phyloP scores from a whole-genome alignment of 176 grass and related monocot species.

The Triticum turgidum region DNA sequence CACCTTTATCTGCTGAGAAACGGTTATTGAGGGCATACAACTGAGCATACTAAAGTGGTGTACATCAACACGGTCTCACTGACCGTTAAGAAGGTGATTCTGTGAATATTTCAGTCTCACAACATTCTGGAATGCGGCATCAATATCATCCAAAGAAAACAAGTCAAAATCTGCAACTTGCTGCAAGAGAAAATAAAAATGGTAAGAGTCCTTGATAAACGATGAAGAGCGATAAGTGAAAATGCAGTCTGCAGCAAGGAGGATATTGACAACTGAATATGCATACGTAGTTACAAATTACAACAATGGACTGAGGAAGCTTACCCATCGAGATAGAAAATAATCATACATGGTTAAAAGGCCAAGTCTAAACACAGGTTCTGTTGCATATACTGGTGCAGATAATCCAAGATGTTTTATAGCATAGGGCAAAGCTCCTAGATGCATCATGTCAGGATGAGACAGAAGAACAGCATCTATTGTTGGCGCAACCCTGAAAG shows the following conservation, averaged over 20 bases:
- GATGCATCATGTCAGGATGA: constrained; percentile 87
- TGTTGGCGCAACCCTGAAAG: constrained; percentile 69
- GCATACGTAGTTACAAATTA: constrained; percentile 15
- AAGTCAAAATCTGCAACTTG: constrained; percentile 89
- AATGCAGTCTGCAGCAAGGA: background rate
- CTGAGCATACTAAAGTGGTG: constrained; percentile 3
- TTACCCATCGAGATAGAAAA: constrained; percentile 88
- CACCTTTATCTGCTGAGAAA: constrained; percentile 75
- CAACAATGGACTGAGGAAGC: constrained; percentile 28
- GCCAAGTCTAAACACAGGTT: constrained; percentile 93
- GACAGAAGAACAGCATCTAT: constrained; percentile 88
- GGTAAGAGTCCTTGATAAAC: constrained; percentile 20
- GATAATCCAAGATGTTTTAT: constrained; percentile 82
- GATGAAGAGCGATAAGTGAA: background rate
- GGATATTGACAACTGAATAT: constrained; percentile 10
- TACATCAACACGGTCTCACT: constrained; percentile 36
- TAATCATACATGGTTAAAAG: constrained; percentile 98
- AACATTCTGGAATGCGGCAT: constrained; percentile 80
- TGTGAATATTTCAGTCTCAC: constrained; percentile 90
- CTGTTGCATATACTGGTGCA: constrained; percentile 88
- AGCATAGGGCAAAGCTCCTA: constrained; percentile 96
- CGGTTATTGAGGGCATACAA: constrained; percentile 1
- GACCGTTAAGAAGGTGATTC: constrained; percentile 80
- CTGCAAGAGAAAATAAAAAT: constrained; percentile 41
- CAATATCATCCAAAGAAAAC: constrained; percentile 91